These are phyloP conservation scores for Suillus spraguei DNA, from an alignment of 768 basidiomycete genomes.

Conservation along the genomic window DNA sequence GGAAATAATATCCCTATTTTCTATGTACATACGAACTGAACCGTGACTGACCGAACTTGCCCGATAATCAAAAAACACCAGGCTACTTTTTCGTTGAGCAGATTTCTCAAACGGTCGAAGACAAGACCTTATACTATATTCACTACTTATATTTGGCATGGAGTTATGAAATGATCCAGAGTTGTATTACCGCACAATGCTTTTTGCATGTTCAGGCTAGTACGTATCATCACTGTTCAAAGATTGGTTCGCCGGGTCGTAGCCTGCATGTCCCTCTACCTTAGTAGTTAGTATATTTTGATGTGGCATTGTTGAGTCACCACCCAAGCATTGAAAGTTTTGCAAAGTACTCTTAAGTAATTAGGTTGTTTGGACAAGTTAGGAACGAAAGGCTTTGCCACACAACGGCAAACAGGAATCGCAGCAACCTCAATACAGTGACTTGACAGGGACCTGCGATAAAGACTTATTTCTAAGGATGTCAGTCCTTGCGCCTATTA, in stretches of 20 bases:
- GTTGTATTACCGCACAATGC: not conserved
- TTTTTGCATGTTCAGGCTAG: not conserved
- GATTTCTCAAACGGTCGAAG: not conserved
- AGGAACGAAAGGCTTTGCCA: slow-evolving; percentile 28
- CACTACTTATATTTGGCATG: not conserved
- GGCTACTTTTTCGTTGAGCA: not conserved
- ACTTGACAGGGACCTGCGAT: slow-evolving; percentile 14
- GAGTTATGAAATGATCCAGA: not conserved
- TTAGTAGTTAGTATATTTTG: not conserved
- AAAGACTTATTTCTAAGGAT: slow-evolving; percentile 42
- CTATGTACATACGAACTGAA: not conserved
- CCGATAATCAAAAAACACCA: not conserved
- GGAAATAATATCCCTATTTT: not conserved
- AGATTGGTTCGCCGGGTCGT: not conserved
- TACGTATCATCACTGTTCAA: not conserved
- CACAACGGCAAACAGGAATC: slow-evolving; percentile 25
- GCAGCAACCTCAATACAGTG: slow-evolving; percentile 15
- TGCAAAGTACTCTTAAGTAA: not conserved
- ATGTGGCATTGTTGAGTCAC: not conserved
- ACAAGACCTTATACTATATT: not conserved
- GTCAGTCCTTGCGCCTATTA: slow-evolving; percentile 90
- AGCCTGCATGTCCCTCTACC: not conserved
- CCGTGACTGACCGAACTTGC: not conserved
- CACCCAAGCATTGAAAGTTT: not conserved
- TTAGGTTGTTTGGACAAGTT: slow-evolving; percentile 26